A percentile compares a stretch with the other conserved stretches of the same genome.
phyloP scores from a whole-genome alignment of 192 early-diverging fungal species.

The Chytriomyces sp. region DNA sequence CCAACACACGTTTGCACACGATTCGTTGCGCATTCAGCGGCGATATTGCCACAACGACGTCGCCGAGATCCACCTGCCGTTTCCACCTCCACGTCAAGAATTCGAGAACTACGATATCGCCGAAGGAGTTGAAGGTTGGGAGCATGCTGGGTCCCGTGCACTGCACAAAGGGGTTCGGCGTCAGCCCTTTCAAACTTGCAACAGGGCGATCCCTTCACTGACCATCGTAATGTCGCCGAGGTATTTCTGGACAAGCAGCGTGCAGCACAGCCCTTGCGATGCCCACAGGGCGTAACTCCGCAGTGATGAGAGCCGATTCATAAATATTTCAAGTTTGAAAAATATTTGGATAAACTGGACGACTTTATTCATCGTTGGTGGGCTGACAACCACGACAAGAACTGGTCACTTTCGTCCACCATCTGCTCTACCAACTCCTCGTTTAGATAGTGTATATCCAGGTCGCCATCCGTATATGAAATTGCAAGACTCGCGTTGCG shows the following conservation, averaged over 20 bases:
- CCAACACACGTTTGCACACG: constrained; percentile 84
- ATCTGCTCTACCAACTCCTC: constrained; percentile 40
- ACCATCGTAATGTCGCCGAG: constrained; percentile 79
- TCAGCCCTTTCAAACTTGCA: too few relatives aligned
- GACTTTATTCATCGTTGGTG: too few relatives aligned
- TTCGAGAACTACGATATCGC: constrained; percentile 79
- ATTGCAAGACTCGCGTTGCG: constrained; percentile 41
- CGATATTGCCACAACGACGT: constrained; percentile 78
- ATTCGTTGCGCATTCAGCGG: constrained; percentile 68
- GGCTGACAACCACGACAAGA: constrained; percentile 16
- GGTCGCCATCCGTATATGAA: constrained; percentile 39
- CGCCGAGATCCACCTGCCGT: constrained; percentile 60
- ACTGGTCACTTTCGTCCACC: constrained; percentile 45
- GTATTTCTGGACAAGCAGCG: constrained; percentile 74
- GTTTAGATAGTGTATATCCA: constrained; percentile 43
- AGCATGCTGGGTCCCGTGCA: constrained; percentile 90
- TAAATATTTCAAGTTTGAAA: neutral
- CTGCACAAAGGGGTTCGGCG: constrained; percentile 28
- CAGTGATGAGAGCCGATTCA: neutral
- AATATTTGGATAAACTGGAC: too few relatives aligned
- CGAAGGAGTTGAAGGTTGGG: constrained; percentile 83
- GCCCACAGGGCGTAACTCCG: constrained; percentile 7
- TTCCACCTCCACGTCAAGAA: constrained; percentile 55
- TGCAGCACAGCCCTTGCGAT: constrained; percentile 68
- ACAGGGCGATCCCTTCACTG: constrained; percentile 27